Evolutionary conservation across 208 protist species (phyloP), one percentile per base, ranked within the genome.

Genomic region (Trypanosoma boissoni): DNA sequence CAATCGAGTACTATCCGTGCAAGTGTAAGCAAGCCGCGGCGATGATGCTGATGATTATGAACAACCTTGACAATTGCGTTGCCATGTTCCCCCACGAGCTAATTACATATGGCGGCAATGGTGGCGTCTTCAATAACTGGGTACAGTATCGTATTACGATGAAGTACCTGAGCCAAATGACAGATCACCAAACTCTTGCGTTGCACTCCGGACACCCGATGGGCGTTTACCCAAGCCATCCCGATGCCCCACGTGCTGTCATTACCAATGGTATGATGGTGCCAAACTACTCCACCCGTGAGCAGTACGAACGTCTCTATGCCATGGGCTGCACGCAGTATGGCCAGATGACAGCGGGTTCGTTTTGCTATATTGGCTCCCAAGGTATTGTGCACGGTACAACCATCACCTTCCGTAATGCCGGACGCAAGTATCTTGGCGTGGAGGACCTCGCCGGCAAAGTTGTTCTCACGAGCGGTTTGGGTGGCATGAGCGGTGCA

Each of bases 231-330:
- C 92, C 92, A 52, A 84, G 69, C 36, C 54, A 68, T 46, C 60
- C 37, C 10, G 57, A 83, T 26, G 64, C 74, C 44, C 91, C 92
- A 27, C 56, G 92, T 26, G 70, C 92, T 4, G 68, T 96, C 5
- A 52, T 97, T 31, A 95, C 92, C 16, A 97, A 97, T 57, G 92
- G 92, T 24, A 92, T 97, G 85, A 78, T 97, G 28, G 89, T 97
- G 29, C 91, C 90, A 39, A 95, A 96, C 50, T 97, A 93, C 68
- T 93, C 83, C 45, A 69, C 76, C 0, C 63, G 72, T 42, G 56
- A 72, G 9, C 69, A 91, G 31, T 90, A 86, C 51, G 65, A 83
- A 16, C 57, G 56, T 18, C 28, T 78, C 12, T 78, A 83, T 63
- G 72, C 72, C 16, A 39, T 76, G 34, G 66, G 68, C 16, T 51